A percentile compares a stretch with the other conserved stretches of the same genome.
Evolutionary conservation across 2,329 filamentous ascomycete genomes (phyloP).

Genomic region (Trichoderma sp.): DNA sequence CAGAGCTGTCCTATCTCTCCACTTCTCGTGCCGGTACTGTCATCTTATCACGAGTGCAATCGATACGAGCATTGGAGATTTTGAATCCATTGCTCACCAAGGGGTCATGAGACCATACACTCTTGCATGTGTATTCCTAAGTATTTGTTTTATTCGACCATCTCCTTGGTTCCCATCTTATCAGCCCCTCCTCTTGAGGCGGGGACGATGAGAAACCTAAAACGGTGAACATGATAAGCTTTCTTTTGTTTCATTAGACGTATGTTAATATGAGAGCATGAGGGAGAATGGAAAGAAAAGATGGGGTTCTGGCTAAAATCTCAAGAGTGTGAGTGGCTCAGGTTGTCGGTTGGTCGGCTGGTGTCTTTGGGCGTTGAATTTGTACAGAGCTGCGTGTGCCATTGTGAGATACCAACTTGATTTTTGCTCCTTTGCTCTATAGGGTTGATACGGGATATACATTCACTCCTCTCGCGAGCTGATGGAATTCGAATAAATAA

Average conservation of each 20-base stretch:
- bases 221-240: background rate
- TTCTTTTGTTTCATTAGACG: background rate
- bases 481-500: background rate
- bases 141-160: background rate
- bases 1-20: constrained; percentile 87
- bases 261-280: background rate
- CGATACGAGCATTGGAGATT: constrained; percentile 70
- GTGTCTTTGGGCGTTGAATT: constrained; percentile 23
- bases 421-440: constrained; percentile 6
- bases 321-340: background rate
- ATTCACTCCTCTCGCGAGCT: background rate
- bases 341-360: constrained; percentile 14
- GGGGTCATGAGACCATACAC: constrained; percentile 23
- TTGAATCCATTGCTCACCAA: constrained; percentile 53
- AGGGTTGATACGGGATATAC: background rate
- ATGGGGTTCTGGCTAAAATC: background rate
- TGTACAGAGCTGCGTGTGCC: constrained; percentile 20
- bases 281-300: background rate
- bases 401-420: constrained; percentile 29
- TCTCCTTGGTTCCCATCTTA: background rate
- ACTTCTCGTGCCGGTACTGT: constrained; percentile 88
- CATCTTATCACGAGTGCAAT: constrained; percentile 73
- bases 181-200: no score
- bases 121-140: background rate
- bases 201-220: background rate